Percentiles rank a stretch among this genome's conserved stretches.
Evolutionary conservation across 2,329 filamentous ascomycete species (phyloP).

Genomic region (Botrytis fabae): DNA sequence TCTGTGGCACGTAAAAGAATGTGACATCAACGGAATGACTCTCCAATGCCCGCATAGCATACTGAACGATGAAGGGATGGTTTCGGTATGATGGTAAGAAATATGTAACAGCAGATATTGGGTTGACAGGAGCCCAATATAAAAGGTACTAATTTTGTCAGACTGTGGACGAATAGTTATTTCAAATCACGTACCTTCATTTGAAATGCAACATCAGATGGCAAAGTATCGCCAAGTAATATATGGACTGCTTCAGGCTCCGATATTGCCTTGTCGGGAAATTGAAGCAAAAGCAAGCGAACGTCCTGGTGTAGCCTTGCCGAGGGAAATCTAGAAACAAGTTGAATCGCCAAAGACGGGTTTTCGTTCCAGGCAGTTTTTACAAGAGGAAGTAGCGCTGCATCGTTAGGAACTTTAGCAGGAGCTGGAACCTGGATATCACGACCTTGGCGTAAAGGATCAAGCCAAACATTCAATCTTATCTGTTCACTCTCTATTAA

Average conservation of each 20-base stretch:
- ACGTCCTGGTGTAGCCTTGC: constrained; percentile 72
- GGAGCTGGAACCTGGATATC: constrained; percentile 44
- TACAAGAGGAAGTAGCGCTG: constrained; percentile 55
- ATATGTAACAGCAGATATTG: constrained; percentile 88
- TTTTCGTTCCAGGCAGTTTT: constrained; percentile 85
- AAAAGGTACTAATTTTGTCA: constrained; percentile 69
- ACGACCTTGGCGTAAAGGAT: constrained; percentile 68
- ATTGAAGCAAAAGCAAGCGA: constrained; percentile 75
- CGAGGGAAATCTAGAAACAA: constrained; percentile 77
- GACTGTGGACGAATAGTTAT: constrained; percentile 21
- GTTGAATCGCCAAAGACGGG: constrained; percentile 82
- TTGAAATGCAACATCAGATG: constrained; percentile 77
- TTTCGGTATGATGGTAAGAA: constrained; percentile 90
- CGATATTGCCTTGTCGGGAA: constrained; percentile 77
- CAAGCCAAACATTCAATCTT: constrained; percentile 85
- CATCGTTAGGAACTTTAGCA: constrained; percentile 46
- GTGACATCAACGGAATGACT: constrained; percentile 95
- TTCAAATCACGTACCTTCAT: constrained; percentile 66
- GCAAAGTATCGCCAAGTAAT: constrained; percentile 74
- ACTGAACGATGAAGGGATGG: constrained; percentile 91
- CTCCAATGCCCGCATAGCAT: constrained; percentile 92
- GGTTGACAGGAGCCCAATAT: constrained; percentile 91
- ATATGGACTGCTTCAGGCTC: constrained; percentile 83
- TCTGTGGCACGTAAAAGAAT: constrained; percentile 98
- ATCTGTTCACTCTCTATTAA: constrained; percentile 83